Evolutionary conservation across 1,284 basidiomycete species (phyloP).

Genomic region (Cronartium ribicola): DNA sequence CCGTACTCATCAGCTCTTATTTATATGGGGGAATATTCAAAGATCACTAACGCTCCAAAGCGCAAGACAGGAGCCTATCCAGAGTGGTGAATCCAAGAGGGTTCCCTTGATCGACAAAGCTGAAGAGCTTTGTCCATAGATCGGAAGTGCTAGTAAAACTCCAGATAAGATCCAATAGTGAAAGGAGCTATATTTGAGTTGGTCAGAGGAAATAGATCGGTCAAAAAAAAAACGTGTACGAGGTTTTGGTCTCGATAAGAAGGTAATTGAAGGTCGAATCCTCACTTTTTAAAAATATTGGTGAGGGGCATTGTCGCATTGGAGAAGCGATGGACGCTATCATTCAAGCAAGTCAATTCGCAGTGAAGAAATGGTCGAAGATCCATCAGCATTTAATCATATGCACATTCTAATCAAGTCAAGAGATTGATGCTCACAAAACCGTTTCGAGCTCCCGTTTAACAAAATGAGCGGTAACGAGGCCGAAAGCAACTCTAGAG

Average conservation of each 20-base stretch:
- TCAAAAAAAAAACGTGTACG: neutral
- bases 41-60: slow-evolving; percentile 70
- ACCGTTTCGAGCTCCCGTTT: slow-evolving; percentile 92
- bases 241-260: neutral
- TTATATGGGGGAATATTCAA: neutral
- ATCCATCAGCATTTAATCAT: too few relatives aligned
- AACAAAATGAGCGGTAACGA: slow-evolving; percentile 79
- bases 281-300: slow-evolving; percentile 87
- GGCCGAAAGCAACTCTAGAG: slow-evolving; percentile 67
- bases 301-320: slow-evolving; percentile 84
- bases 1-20: neutral
- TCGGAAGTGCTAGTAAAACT: slow-evolving; percentile 67
- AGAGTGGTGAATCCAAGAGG: slow-evolving; percentile 63
- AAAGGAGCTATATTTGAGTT: slow-evolving; percentile 60
- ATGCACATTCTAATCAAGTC: too few relatives aligned
- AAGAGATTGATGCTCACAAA: slow-evolving; percentile 61
- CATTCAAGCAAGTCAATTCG: too few relatives aligned
- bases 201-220: neutral
- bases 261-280: slow-evolving; percentile 44
- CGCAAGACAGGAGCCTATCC: slow-evolving; percentile 64
- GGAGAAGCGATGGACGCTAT: slow-evolving; percentile 79
- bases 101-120: slow-evolving; percentile 66
- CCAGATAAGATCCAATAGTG: slow-evolving; percentile 85
- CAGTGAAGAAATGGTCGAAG: too few relatives aligned
- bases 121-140: slow-evolving; percentile 67